These are phyloP conservation scores for Purpureocillium takamizusanense DNA, from an alignment of 2,329 filamentous ascomycete genomes.

Conservation along the genomic window DNA sequence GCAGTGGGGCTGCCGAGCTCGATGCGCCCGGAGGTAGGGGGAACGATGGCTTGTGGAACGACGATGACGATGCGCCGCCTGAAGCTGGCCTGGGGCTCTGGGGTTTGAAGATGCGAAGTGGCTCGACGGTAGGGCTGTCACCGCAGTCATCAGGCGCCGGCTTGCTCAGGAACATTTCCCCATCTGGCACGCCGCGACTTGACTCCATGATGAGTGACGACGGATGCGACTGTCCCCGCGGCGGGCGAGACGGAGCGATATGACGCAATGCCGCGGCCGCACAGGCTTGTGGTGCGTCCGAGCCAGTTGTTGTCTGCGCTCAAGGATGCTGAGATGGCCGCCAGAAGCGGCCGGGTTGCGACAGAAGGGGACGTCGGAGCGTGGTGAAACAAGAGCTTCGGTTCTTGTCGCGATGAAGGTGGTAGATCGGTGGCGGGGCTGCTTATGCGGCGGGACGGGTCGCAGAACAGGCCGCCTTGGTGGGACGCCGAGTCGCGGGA, in stretches of 20 bases:
- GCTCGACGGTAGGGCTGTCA: slow-evolving; percentile 73
- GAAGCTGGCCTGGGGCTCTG: slow-evolving; percentile 51
- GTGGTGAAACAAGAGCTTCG: not conserved
- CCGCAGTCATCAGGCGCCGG: slow-evolving; percentile 40
- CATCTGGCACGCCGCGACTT: slow-evolving; percentile 59
- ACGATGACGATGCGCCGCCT: slow-evolving; percentile 25
- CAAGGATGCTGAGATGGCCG: not conserved
- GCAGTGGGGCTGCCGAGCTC: slow-evolving; percentile 56
- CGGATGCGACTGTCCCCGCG: too few relatives aligned
- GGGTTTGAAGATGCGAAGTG: slow-evolving; percentile 76
- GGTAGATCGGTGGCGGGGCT: slow-evolving; percentile 1
- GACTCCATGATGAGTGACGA: slow-evolving; percentile 33
- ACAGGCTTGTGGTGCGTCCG: not conserved
- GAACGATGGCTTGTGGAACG: slow-evolving; percentile 48
- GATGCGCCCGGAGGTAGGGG: slow-evolving; percentile 59
- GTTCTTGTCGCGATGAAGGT: not conserved
- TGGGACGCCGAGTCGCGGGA: not conserved
- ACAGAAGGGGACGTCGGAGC: not conserved
- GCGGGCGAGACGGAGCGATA: too few relatives aligned
- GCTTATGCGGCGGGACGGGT: slow-evolving; percentile 5
- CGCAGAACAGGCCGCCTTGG: slow-evolving; percentile 12
- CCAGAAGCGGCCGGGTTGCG: not conserved
- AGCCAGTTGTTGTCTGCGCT: not conserved
- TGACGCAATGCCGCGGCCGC: not conserved
- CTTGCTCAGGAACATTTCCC: slow-evolving; percentile 73